phyloP scores from a whole-genome alignment of 2,329 filamentous ascomycete genomes.

The Coniosporium tulheliwenetii region DNA sequence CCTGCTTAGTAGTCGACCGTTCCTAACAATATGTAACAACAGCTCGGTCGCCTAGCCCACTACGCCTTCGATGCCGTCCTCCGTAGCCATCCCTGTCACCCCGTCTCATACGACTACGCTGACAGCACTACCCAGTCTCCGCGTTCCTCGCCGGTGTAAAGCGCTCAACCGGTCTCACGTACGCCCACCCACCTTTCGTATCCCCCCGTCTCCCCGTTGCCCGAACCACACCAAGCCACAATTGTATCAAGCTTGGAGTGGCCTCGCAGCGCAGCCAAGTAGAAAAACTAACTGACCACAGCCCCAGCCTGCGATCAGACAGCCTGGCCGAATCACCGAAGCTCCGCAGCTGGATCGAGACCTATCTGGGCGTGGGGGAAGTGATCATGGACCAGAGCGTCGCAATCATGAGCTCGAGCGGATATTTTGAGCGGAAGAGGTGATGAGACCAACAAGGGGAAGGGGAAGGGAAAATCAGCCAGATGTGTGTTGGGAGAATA shows the following conservation, averaged over 20 bases:
- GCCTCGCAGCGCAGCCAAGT: neutral
- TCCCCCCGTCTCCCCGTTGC: conserved; percentile 1
- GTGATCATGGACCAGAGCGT: conserved; percentile 98
- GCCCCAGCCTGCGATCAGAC: conserved; percentile 75
- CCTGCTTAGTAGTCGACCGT: too few species aligned
- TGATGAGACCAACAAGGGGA: conserved; percentile 22
- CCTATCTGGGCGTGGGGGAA: conserved; percentile 87
- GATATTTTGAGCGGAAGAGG: conserved; percentile 82
- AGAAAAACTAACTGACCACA: conserved; percentile 16
- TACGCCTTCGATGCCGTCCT: conserved; percentile 94
- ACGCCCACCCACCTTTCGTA: conserved; percentile 32
- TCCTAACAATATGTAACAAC: conserved; percentile 14
- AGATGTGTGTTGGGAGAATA: too few species aligned
- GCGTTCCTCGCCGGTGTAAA: conserved; percentile 94
- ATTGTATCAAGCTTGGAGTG: too few species aligned
- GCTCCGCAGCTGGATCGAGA: conserved; percentile 76
- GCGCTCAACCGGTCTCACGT: conserved; percentile 95
- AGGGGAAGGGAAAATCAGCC: too few species aligned
- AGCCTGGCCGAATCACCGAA: conserved; percentile 72
- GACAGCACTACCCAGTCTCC: conserved; percentile 47
- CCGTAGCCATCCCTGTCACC: conserved; percentile 38
- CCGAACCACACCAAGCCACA: too few species aligned
- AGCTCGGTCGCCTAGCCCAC: conserved; percentile 87
- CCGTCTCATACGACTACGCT: conserved; percentile 5
- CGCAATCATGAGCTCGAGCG: conserved; percentile 72